Conservation (phyloP, 1,284 basidiomycete genomes). For the Rhodotorula sp. region DNA sequence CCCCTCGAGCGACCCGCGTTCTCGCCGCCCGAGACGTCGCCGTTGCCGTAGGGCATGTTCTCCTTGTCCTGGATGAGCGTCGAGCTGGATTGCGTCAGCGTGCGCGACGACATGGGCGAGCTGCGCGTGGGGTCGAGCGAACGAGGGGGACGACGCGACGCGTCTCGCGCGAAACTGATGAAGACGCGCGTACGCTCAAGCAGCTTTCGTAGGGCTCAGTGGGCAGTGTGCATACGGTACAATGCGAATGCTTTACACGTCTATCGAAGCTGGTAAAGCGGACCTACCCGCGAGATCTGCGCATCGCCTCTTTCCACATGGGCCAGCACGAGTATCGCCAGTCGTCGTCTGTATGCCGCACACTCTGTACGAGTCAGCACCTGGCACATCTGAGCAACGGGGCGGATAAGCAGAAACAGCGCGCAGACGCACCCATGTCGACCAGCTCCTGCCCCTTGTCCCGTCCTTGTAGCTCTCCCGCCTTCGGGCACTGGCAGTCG, state of each 20-base stretch:
- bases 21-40: neutral
- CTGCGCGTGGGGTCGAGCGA: too few species aligned
- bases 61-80: neutral
- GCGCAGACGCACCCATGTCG: constrained; percentile 18
- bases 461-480: constrained; percentile 13
- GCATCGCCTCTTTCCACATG: constrained; percentile 13
- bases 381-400: neutral
- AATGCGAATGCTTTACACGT: neutral
- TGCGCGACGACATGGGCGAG: too few species aligned
- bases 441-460: constrained; percentile 5
- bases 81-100: too few species aligned
- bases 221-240: too few species aligned
- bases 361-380: neutral
- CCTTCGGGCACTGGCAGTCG: constrained; percentile 27
- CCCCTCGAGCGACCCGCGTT: neutral
- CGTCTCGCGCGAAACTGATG: too few species aligned
- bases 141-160: too few species aligned
- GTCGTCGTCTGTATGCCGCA: constrained; percentile 8
- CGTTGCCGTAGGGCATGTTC: neutral
- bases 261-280: neutral
- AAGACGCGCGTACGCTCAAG: too few species aligned
- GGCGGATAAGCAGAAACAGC: too few species aligned
- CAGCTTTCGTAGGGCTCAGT: too few species aligned
- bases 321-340: constrained; percentile 23
- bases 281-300: neutral